phyloP scores from a whole-genome alignment of 108 stramenopile genomes.

The Thalassiosira profunda region DNA sequence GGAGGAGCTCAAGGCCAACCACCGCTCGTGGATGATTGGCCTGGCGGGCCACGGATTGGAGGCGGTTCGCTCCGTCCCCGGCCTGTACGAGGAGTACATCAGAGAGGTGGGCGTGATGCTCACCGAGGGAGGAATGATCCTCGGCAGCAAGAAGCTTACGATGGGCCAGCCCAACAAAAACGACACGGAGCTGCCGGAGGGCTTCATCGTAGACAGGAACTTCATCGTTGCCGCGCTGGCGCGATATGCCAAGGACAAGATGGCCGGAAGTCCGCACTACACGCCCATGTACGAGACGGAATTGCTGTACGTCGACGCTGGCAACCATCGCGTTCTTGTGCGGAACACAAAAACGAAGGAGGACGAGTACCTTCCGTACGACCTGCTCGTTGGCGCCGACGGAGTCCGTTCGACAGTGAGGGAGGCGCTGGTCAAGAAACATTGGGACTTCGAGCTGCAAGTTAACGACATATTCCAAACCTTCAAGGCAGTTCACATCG shows the following conservation, averaged over 20 bases:
- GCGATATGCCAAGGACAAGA: slow-evolving; percentile 46
- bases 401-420: slow-evolving; percentile 58
- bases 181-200: background rate
- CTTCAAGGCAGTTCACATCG: slow-evolving; percentile 65
- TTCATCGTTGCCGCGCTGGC: slow-evolving; percentile 61
- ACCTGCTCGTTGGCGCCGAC: slow-evolving; percentile 62
- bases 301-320: slow-evolving; percentile 49
- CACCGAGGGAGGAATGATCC: slow-evolving; percentile 12
- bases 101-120: slow-evolving; percentile 41
- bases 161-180: background rate
- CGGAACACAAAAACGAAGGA: slow-evolving; percentile 31
- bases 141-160: slow-evolving; percentile 38
- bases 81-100: slow-evolving; percentile 50
- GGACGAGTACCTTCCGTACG: slow-evolving; percentile 55
- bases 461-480: slow-evolving; percentile 53
- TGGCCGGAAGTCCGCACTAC: slow-evolving; percentile 7
- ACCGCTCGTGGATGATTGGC: slow-evolving; percentile 70
- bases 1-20: slow-evolving; percentile 29
- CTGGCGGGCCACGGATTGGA: slow-evolving; percentile 52
- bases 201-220: slow-evolving; percentile 65
- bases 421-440: slow-evolving; percentile 53
- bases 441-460: slow-evolving; percentile 50
- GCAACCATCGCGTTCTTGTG: slow-evolving; percentile 49
- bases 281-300: slow-evolving; percentile 36
- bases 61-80: slow-evolving; percentile 46